These are phyloP conservation scores for Fragilaria radians DNA, from an alignment of 108 stramenopile genomes.

Conservation along the genomic window DNA sequence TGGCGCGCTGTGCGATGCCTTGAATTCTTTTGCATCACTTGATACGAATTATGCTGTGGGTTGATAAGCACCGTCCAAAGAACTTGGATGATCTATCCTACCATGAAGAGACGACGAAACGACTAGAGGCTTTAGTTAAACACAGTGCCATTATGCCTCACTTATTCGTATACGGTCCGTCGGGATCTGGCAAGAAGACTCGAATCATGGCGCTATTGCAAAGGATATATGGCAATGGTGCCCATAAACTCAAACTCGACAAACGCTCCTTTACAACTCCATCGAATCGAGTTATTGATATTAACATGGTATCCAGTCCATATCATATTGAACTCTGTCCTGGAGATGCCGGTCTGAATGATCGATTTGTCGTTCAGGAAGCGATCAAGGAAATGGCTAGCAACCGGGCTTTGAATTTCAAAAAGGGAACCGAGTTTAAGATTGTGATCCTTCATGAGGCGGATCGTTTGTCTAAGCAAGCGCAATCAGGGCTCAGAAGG, in stretches of 20 bases:
- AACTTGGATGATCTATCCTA: conserved; percentile 81
- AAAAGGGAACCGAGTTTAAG: conserved; percentile 66
- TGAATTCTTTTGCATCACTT: not conserved
- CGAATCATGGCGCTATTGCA: conserved; percentile 88
- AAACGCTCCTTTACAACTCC: conserved; percentile 82
- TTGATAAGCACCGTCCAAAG: conserved; percentile 96
- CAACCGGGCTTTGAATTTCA: conserved; percentile 55
- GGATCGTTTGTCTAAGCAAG: conserved; percentile 87
- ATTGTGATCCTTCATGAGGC: conserved; percentile 93
- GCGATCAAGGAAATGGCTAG: conserved; percentile 98
- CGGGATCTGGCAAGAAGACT: conserved; percentile 96
- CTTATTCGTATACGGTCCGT: conserved; percentile 95
- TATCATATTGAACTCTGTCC: conserved; percentile 97
- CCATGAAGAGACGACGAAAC: conserved; percentile 68
- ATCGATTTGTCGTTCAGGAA: no score
- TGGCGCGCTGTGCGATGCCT: not conserved
- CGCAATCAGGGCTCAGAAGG: conserved; percentile 90
- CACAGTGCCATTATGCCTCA: conserved; percentile 82
- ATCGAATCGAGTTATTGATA: conserved; percentile 79
- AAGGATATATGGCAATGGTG: conserved; percentile 86
- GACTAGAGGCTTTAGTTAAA: conserved; percentile 57
- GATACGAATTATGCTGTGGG: conserved; percentile 88
- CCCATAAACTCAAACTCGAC: conserved; percentile 72
- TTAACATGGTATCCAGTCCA: conserved; percentile 89
- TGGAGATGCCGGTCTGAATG: conserved; percentile 91